Percentiles rank a stretch among this genome's conserved stretches.
phyloP scores from a whole-genome alignment of 352 stramenopile species.

The Pythium insidiosum region DNA sequence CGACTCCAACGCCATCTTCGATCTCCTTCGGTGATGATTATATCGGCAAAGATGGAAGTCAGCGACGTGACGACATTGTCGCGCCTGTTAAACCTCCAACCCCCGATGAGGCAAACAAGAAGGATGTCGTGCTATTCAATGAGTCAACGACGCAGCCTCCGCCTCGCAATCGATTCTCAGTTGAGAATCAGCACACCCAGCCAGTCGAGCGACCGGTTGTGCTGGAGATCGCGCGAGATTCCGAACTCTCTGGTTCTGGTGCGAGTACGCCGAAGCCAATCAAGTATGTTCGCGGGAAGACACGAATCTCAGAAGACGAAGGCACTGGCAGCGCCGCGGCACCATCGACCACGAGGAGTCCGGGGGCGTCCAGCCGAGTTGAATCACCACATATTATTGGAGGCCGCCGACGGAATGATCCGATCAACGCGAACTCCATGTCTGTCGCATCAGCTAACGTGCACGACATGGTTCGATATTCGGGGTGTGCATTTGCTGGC shows the following conservation, averaged over 20 bases:
- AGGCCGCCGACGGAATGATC: slow-evolving; percentile 38
- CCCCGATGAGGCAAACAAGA: slow-evolving; percentile 3
- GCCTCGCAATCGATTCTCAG: slow-evolving; percentile 3
- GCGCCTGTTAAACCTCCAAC: slow-evolving; percentile 6
- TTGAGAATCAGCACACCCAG: background rate
- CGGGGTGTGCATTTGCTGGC: slow-evolving; percentile 40
- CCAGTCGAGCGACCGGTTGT: background rate
- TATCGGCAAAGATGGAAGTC: background rate
- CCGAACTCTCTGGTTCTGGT: background rate
- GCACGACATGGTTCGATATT: slow-evolving; percentile 54
- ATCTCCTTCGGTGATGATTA: slow-evolving; percentile 7
- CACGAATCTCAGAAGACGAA: background rate
- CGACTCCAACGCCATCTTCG: background rate
- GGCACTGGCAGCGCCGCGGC: background rate
- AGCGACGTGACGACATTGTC: slow-evolving; percentile 1
- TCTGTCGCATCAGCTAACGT: slow-evolving; percentile 33
- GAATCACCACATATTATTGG: slow-evolving; percentile 41
- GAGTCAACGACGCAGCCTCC: background rate
- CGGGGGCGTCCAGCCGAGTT: background rate
- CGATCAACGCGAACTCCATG: slow-evolving; percentile 34
- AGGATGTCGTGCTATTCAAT: slow-evolving; percentile 7
- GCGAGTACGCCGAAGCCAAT: slow-evolving; percentile 5
- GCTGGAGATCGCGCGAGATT: background rate
- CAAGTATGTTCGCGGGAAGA: slow-evolving; percentile 11
- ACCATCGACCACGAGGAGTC: slow-evolving; percentile 1